phyloP scores from a whole-genome alignment of 1,139 yeast genomes.

The Hansenula anomala region DNA sequence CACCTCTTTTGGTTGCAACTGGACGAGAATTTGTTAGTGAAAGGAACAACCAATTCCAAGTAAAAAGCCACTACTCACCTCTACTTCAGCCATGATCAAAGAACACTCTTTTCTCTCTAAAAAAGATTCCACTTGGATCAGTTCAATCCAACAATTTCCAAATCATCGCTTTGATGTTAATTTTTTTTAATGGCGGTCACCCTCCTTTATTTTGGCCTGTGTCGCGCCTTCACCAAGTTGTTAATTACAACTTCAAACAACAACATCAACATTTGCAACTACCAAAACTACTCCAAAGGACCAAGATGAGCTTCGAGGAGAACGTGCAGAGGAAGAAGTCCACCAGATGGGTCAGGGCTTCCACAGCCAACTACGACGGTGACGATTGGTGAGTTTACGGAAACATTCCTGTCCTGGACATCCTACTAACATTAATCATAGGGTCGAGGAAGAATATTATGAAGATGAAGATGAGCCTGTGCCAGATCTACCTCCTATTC shows the following conservation, averaged over 20 bases:
- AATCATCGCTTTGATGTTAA: no score
- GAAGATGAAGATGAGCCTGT: slow-evolving; percentile 16
- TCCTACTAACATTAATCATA: slow-evolving; percentile 10
- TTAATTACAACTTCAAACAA: no score
- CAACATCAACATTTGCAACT: no score
- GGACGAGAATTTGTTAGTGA: neutral
- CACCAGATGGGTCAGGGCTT: slow-evolving; percentile 60
- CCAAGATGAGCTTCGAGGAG: slow-evolving; percentile 26
- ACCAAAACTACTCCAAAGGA: no score
- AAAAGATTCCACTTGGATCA: no score
- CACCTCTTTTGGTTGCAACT: slow-evolving; percentile 37
- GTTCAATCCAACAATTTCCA: no score
- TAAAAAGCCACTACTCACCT: neutral
- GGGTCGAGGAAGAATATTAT: slow-evolving; percentile 22
- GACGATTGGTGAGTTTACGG: slow-evolving; percentile 50
- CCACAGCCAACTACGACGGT: slow-evolving; percentile 51
- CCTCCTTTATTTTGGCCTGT: no score
- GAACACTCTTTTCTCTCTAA: no score
- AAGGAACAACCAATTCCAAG: no score
- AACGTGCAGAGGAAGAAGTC: slow-evolving; percentile 52
- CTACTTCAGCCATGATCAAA: neutral
- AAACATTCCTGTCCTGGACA: neutral
- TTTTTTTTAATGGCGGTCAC: no score
- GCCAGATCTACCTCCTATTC: slow-evolving; percentile 10
- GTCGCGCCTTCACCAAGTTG: no score